Conservation (phyloP, 208 protist species). For the Crithidia thermophila region DNA sequence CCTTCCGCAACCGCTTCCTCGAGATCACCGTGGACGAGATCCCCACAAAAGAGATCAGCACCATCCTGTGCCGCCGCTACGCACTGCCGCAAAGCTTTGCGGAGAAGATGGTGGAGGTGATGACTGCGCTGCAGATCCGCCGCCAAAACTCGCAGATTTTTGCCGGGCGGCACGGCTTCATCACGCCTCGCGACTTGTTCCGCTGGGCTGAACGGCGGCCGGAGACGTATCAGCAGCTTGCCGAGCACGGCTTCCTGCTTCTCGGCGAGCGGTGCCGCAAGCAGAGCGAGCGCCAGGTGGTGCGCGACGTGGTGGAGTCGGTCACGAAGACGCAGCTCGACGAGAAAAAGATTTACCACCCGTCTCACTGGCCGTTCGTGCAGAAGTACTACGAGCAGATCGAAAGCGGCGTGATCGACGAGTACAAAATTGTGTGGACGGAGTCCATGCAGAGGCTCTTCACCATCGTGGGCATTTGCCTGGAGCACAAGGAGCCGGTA, state of each 20-base stretch:
- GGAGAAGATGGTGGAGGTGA: conserved; percentile 95
- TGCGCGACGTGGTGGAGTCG: conserved; percentile 92
- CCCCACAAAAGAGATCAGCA: conserved; percentile 96
- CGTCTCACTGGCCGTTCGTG: conserved; percentile 86
- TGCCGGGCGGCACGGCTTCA: conserved; percentile 98
- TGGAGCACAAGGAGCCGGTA: conserved; percentile 96
- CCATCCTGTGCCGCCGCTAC: conserved; percentile 97
- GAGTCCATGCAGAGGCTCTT: conserved; percentile 96
- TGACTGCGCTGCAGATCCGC: conserved; percentile 95
- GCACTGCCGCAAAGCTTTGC: conserved; percentile 93
- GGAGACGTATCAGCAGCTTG: conserved; percentile 93
- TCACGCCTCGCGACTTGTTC: conserved; percentile 99
- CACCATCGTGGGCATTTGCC: conserved; percentile 94
- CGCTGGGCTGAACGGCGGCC: conserved; percentile 98
- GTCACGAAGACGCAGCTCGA: conserved; percentile 73
- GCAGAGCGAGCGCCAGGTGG: conserved; percentile 93
- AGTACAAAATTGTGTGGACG: conserved; percentile 97
- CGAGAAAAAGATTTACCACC: conserved; percentile 73
- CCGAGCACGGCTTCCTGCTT: conserved; percentile 98
- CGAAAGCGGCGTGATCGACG: conserved; percentile 66
- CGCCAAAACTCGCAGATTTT: conserved; percentile 97
- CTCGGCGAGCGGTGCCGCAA: conserved; percentile 98
- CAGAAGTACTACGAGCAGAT: conserved; percentile 67
- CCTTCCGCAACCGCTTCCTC: conserved; percentile 99
- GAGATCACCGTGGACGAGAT: conserved; percentile 99